phyloP scores from a whole-genome alignment of 2,329 filamentous ascomycete genomes.

The Cordyceps fumosorosea region DNA sequence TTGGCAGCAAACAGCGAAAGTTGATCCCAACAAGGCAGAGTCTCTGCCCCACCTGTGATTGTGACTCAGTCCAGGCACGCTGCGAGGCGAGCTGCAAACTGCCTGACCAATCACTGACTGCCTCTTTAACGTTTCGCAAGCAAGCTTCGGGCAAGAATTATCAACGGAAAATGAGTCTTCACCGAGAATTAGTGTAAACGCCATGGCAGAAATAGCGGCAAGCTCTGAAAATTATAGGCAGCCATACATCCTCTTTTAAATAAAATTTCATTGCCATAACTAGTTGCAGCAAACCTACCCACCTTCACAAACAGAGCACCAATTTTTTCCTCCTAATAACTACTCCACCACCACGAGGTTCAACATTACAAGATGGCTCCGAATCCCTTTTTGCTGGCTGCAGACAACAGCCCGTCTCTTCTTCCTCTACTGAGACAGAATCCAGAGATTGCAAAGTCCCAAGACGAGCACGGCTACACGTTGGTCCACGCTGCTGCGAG shows the following conservation, averaged over 20 bases:
- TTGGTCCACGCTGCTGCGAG: constrained; percentile 88
- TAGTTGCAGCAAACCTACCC: background rate
- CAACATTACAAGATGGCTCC: constrained; percentile 33
- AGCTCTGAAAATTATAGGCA: background rate
- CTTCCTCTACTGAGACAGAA: constrained; percentile 67
- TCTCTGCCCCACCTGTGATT: constrained; percentile 4
- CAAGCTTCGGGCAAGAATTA: no score
- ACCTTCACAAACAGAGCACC: background rate
- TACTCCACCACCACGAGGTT: background rate
- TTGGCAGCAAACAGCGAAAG: background rate
- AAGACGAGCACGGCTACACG: constrained; percentile 91
- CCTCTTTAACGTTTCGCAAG: background rate
- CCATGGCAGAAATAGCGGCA: no score
- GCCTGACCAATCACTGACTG: background rate
- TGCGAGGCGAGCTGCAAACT: background rate
- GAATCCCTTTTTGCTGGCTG: constrained; percentile 70
- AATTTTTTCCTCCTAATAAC: constrained; percentile 1
- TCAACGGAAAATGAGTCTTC: background rate
- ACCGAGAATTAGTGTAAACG: background rate
- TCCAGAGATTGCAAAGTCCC: constrained; percentile 67
- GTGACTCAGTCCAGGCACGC: constrained; percentile 8
- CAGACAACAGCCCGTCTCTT: constrained; percentile 71
- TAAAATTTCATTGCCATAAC: no score
- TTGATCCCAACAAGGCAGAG: background rate
- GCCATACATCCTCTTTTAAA: background rate